These are phyloP conservation scores for Amaranthus palmeri DNA, from an alignment of 148 eudicot genomes.

Conservation along the genomic window DNA sequence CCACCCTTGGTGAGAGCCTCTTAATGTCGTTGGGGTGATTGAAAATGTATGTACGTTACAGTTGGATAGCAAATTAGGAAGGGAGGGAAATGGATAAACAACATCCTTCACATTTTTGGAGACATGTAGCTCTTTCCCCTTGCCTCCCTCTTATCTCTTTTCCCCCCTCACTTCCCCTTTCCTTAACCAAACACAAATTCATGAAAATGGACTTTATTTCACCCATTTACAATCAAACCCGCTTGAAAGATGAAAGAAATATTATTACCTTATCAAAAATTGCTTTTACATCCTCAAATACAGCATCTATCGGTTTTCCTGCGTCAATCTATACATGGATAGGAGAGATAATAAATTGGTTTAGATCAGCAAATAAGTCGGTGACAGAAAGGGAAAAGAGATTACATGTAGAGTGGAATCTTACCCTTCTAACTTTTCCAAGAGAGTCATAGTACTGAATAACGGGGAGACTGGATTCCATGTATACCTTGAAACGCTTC, in stretches of 20 bases:
- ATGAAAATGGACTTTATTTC: background rate
- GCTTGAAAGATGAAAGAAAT: background rate
- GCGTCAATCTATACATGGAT: conserved; percentile 59
- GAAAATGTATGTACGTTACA: no score
- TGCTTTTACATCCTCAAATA: conserved; percentile 64
- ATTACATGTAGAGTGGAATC: background rate
- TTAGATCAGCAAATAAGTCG: no score
- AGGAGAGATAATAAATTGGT: background rate
- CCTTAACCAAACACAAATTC: background rate
- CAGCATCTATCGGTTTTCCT: conserved; percentile 58
- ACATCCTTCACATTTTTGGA: no score
- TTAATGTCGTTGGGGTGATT: no score
- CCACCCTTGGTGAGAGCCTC: no score
- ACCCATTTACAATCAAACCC: background rate
- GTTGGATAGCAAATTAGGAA: no score
- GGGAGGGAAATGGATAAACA: no score
- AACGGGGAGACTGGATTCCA: conserved; percentile 44
- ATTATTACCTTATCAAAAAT: conserved; percentile 56
- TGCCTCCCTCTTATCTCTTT: no score
- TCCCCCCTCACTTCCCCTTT: no score
- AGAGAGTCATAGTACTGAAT: conserved; percentile 30
- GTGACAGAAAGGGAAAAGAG: background rate
- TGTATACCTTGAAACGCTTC: conserved; percentile 45
- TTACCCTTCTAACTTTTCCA: conserved; percentile 41
- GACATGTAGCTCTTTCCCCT: no score